Evolutionary conservation across 108 stramenopile genomes (phyloP).

Genomic region (Skeletonema costatum): DNA sequence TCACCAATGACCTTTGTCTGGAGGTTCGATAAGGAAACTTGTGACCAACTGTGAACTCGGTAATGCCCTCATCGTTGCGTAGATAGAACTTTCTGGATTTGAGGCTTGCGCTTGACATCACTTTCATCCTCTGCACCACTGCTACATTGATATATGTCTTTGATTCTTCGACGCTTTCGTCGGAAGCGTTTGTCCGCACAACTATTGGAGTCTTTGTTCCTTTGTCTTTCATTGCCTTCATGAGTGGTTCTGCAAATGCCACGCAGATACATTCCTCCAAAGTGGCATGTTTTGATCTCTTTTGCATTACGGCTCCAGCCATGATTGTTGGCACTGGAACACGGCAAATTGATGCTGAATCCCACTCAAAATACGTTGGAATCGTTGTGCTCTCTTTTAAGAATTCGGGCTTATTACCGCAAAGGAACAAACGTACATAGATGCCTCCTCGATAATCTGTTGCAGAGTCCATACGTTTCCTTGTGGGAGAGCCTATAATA

Average conservation of each 20-base stretch:
- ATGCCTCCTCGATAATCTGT: background rate
- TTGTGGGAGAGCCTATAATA: background rate
- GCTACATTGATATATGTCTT: constrained; percentile 49
- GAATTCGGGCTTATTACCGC: constrained; percentile 71
- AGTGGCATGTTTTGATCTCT: constrained; percentile 15
- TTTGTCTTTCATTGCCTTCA: constrained; percentile 45
- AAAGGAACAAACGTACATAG: constrained; percentile 66
- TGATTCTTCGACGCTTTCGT: constrained; percentile 19
- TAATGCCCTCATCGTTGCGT: constrained; percentile 26
- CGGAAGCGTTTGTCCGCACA: constrained; percentile 18
- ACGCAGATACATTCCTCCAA: constrained; percentile 57
- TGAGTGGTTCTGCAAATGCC: constrained; percentile 56
- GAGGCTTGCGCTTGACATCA: constrained; percentile 10
- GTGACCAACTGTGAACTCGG: constrained; percentile 76
- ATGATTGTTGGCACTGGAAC: constrained; percentile 52
- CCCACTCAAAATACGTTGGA: constrained; percentile 86
- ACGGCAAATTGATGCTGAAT: constrained; percentile 74
- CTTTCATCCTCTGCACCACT: constrained; percentile 45
- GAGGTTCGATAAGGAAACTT: constrained; percentile 78
- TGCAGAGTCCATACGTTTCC: background rate
- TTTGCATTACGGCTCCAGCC: constrained; percentile 21
- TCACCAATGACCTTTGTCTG: constrained; percentile 70
- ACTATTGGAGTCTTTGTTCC: constrained; percentile 19
- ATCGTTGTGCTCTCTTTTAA: constrained; percentile 86
- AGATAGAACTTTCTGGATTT: constrained; percentile 44